Evolutionary conservation across 2,329 filamentous ascomycete genomes (phyloP), one percentile per base, ranked within the genome.

Genomic region (Neofusicoccum laricinum): DNA sequence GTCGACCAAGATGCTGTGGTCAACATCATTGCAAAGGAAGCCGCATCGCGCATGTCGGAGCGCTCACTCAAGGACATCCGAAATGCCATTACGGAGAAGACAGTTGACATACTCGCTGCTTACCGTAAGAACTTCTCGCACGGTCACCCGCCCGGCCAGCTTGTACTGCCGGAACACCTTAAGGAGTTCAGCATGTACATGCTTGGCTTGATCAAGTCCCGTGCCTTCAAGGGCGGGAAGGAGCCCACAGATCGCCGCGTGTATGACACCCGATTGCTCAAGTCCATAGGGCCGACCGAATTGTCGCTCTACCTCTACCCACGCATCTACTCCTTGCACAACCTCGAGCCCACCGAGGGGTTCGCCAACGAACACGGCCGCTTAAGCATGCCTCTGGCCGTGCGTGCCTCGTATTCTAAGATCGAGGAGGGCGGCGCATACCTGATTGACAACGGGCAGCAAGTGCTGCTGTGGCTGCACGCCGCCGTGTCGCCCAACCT

Each of bases 121-220:
- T 98, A 99, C 77, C 88, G 95, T 69, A 98, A 96, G 80, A 90
- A 97, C 77, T 95, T 95, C 71, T 90, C 92, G 2, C 91, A 91
- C 64, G 86, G 88, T 2, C 92, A 96, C 72, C 94, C 95, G 8
- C 91, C 93, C 1, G 92, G 93, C 4, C 93, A 99, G 77, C 86
- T 99, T 34, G 93, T 99, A 34, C 88, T 99, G 78, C 95, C 95
- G 0, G 95, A 99, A 79, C 91, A 94, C 69, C 85, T 99, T 34
- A 98, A 98, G 75, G 95, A 99, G 75, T 93, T 97, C 71, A 88
- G 90, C 72, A 98, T 99, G 93, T 98, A 95, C 77, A 91, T 96
- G 79, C 88, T 99, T 10, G 90, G 91, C 53, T 81, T 98, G 68
- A 80, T 96, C 75, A 99, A 99, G 78, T 93, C 88, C 64, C 88